A percentile compares a stretch with the other conserved stretches of the same genome.
Evolutionary conservation across 768 basidiomycete species (phyloP).

Genomic region (Mycena haematopus): DNA sequence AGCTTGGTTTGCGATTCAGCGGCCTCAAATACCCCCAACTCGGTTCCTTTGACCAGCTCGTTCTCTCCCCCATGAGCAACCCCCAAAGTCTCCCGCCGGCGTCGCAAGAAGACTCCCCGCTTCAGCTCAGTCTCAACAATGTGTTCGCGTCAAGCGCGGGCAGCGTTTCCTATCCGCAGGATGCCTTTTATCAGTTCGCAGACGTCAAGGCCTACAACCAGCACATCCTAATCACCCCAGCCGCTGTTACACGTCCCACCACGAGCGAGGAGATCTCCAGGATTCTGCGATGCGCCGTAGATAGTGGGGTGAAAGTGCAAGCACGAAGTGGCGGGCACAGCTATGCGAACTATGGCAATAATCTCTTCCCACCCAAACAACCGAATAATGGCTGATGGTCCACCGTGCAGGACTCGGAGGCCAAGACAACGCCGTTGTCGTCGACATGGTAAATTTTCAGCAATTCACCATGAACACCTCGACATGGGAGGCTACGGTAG

Average conservation of each 20-base stretch:
- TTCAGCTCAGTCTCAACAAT: constrained; percentile 27
- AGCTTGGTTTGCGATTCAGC: neutral
- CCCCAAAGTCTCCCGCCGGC: constrained; percentile 5
- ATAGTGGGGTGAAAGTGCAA: constrained; percentile 30
- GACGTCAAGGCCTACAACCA: constrained; percentile 29
- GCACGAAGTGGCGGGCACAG: constrained; percentile 26
- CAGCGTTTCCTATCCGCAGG: constrained; percentile 22
- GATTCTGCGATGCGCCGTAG: constrained; percentile 32
- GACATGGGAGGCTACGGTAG: constrained; percentile 34
- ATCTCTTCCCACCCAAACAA: neutral
- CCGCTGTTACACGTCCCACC: constrained; percentile 32
- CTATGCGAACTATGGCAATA: constrained; percentile 26
- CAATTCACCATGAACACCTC: constrained; percentile 34
- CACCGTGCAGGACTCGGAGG: constrained; percentile 32
- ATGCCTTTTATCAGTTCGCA: constrained; percentile 17
- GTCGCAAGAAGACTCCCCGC: constrained; percentile 20
- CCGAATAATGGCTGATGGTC: neutral
- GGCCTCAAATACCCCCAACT: neutral
- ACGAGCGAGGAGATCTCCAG: constrained; percentile 23
- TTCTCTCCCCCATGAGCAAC: neutral
- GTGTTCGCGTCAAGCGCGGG: constrained; percentile 18
- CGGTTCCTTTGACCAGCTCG: neutral
- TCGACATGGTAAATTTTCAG: constrained; percentile 37
- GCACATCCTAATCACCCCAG: constrained; percentile 29
- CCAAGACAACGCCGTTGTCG: constrained; percentile 36